Base-by-base conservation (phyloP, 768 basidiomycete species). In the Krasilnikovozyma curviuscula region DNA sequence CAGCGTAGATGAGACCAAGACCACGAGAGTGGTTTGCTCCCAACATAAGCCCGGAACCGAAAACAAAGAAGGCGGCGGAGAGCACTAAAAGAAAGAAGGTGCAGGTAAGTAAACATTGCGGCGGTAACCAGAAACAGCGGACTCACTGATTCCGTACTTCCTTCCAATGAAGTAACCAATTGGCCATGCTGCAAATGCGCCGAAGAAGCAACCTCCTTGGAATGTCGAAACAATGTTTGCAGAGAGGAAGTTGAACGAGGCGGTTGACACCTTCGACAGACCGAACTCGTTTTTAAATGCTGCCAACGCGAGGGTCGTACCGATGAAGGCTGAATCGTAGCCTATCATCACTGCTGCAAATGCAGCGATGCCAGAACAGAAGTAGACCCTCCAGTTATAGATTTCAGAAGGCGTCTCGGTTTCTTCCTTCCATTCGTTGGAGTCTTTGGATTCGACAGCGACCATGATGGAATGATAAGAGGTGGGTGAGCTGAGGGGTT, bases 211-310 rank as follows among this genome's bases (percentile, higher is more conserved):
- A n/a, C 57, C 55, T 13, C 46, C 57, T 28, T 58, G 57, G 54
- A 58, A 58, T 40, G 56, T 51, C 8, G 57, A 58, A 37, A 58
- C 57, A 23, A 58, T 35, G 40, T 58, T 55, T 28, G 55, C 50
- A 5, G 66, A 67, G 39, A 68, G 62, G 23, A 59, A 45, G 23
- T 66, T 61, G 39, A 67, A 55, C 32, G 67, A 55, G 0, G 51
- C 33, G 0, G 63, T 52, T 2, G 62, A 57, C 57, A 66, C 63
- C 4, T 52, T 59, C 27, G 57, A 57, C 19, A 70, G 62, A 0
- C 66, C 66, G 42, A 73, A 74, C 37, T 68, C 70, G 19, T 51
- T 42, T 54, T 71, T 67, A 65, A 73, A 73, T 25, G 66, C 67
- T 5, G 54, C 21, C 16, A 65, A 49, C 31, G 70, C 60, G 49